Evolutionary conservation across 306 rosid genomes (phyloP), one percentile per base, ranked within the genome.

Genomic region (Gynostemma pentaphyllum): DNA sequence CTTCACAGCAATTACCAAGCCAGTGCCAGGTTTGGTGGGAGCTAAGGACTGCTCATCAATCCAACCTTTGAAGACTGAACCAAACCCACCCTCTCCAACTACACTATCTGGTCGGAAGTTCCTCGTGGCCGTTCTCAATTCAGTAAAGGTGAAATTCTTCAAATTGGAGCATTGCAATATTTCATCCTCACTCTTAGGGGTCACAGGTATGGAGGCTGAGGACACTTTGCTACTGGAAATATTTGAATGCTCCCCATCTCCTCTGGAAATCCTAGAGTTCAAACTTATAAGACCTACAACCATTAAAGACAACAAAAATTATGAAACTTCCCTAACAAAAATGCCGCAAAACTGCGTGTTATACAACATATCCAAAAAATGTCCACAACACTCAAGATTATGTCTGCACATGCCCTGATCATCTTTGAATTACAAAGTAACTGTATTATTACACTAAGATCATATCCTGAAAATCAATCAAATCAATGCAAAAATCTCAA

Each of bases 51-150:
- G 69, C 77, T 84, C 96, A 55, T 92, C 99, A 21, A 92, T 70
- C 96, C 96, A 92, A 37, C 95, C 99, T 67, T 92, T 92, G 66
- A 81, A 92, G 67, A 92, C 99, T 22, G 96, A 88, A 68, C 99
- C 99, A 73, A 92, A 92, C 1, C 99, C 99, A 27, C 99, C 99
- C 74, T 88, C 95, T 63, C 99, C 99, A 23, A 92, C 68, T 5
- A 92, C 92, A 75, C 99, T 94, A 62, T 88, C 94, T 0, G 99
- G 99, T 19, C 97, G 95, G 69, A 94, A 94, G 70, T 94, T 94
- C 65, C 83, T 84, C 4, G 99, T 94, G 55, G 95, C 88, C 5
- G 76, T 79, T 74, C 50, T 86, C 36, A 94, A 80, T 40, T 88
- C 97, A 26, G 30, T 72, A 73, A 84, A 82, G 84, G 48, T 77